phyloP scores from a whole-genome alignment of 176 grass and related monocot species.

The Saccharum spontaneum region DNA sequence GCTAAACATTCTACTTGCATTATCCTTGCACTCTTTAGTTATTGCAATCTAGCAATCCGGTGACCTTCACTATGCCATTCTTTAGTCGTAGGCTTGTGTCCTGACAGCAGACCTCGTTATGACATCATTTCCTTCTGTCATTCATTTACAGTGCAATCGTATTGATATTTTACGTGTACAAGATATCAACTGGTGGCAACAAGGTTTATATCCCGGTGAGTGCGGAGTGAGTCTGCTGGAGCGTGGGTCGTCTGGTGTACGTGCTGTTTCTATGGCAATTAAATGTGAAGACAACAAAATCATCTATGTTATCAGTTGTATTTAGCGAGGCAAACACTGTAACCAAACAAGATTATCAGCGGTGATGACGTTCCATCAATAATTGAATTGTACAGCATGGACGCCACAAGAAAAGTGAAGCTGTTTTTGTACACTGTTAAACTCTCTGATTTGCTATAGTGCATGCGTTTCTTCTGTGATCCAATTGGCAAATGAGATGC shows the following conservation, averaged over 20 bases:
- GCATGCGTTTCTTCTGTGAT: neutral
- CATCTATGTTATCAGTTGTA: neutral
- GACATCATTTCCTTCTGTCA: neutral
- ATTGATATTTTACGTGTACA: conserved; percentile 81
- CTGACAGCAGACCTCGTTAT: neutral
- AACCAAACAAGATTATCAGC: neutral
- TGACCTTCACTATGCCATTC: neutral
- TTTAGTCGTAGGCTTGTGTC: neutral
- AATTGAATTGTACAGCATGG: neutral
- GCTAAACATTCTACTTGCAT: neutral
- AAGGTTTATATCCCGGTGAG: conserved; percentile 44
- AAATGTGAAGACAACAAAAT: conserved; percentile 3
- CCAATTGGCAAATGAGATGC: neutral
- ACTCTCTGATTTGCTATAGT: too few species aligned
- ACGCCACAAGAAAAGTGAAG: neutral
- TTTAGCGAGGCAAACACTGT: neutral
- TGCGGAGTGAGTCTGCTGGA: conserved; percentile 28
- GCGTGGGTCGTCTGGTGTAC: neutral
- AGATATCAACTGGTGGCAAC: conserved; percentile 61
- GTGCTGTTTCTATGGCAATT: neutral
- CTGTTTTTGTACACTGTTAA: neutral
- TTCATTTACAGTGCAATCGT: conserved; percentile 63
- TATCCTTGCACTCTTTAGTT: neutral
- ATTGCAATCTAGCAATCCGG: neutral
- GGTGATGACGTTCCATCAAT: neutral